Conservation (phyloP, 2,329 filamentous ascomycete species). For the Verticillium tricorpus region DNA sequence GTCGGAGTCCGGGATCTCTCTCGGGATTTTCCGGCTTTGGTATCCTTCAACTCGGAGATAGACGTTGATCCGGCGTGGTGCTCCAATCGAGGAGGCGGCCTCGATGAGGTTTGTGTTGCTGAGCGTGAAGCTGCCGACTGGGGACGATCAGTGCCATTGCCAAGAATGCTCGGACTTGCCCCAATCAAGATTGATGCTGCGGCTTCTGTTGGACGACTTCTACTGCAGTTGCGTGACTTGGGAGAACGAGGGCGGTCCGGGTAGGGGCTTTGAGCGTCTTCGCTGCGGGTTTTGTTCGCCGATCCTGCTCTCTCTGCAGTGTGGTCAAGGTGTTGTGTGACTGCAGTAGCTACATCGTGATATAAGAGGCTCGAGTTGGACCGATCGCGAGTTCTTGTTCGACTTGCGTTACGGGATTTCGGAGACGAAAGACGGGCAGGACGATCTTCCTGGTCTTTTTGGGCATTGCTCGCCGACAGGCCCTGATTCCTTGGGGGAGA, state of each 20-base stretch:
- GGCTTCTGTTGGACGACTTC: constrained; percentile 5
- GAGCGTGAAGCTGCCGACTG: not conserved
- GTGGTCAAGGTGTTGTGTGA: constrained; percentile 17
- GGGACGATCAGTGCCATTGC: not conserved
- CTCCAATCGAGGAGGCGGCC: not conserved
- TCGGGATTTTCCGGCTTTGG: not conserved
- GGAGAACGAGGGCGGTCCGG: constrained; percentile 8
- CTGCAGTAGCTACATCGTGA: constrained; percentile 1
- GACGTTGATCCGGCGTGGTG: not conserved
- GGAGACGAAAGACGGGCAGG: constrained; percentile 22
- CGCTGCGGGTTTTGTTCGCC: constrained; percentile 7
- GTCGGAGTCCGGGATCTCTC: not conserved
- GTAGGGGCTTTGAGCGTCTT: not conserved
- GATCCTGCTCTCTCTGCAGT: constrained; percentile 21
- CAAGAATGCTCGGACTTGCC: constrained; percentile 22
- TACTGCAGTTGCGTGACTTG: constrained; percentile 14
- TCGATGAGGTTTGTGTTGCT: not conserved
- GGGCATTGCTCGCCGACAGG: not conserved
- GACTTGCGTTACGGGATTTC: constrained; percentile 31
- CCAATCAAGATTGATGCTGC: constrained; percentile 17
- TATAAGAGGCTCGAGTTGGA: constrained; percentile 15
- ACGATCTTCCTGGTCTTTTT: not conserved
- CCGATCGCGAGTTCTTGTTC: constrained; percentile 16
- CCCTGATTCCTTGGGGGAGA: not conserved
- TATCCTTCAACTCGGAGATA: not conserved